Evolutionary conservation across 169 alveolate genomes (phyloP).

Genomic region (Neospora caninum): DNA sequence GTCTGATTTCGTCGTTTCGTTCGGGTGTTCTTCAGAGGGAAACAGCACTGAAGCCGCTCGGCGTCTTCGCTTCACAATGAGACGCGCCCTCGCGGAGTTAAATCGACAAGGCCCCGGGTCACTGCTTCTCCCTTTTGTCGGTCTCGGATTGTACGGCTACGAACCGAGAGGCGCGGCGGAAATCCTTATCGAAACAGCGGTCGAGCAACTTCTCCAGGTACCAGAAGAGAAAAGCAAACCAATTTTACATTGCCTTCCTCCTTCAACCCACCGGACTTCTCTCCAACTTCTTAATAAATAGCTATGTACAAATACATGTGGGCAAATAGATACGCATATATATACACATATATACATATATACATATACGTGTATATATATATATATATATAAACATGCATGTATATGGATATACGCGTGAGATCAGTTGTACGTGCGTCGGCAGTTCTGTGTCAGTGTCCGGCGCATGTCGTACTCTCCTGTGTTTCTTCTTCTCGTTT

Average conservation of each 20-base stretch:
- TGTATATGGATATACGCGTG: background rate
- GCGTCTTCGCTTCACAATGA: slow-evolving; percentile 37
- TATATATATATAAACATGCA: background rate
- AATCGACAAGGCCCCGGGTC: background rate
- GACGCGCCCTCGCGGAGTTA: background rate
- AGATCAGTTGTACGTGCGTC: no score
- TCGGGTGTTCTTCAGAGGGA: slow-evolving; percentile 65
- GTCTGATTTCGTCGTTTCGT: no score
- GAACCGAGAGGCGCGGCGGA: slow-evolving; percentile 45
- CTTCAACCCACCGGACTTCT: background rate
- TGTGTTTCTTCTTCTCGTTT: no score
- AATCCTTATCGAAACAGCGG: slow-evolving; percentile 30
- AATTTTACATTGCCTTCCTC: background rate
- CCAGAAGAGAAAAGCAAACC: background rate
- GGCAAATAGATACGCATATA: background rate
- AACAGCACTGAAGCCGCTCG: slow-evolving; percentile 61
- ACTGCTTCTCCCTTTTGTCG: slow-evolving; percentile 36
- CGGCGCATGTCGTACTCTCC: no score
- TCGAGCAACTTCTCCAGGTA: slow-evolving; percentile 57
- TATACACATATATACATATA: no score
- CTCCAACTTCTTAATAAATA: background rate
- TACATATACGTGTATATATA: no score
- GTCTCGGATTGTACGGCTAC: slow-evolving; percentile 62
- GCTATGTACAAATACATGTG: no score
- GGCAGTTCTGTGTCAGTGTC: no score